Percentiles rank a stretch among this genome's conserved stretches.
These are phyloP conservation scores for Trypanosoma vivax DNA, from an alignment of 208 protist genomes.

Conservation along the genomic window DNA sequence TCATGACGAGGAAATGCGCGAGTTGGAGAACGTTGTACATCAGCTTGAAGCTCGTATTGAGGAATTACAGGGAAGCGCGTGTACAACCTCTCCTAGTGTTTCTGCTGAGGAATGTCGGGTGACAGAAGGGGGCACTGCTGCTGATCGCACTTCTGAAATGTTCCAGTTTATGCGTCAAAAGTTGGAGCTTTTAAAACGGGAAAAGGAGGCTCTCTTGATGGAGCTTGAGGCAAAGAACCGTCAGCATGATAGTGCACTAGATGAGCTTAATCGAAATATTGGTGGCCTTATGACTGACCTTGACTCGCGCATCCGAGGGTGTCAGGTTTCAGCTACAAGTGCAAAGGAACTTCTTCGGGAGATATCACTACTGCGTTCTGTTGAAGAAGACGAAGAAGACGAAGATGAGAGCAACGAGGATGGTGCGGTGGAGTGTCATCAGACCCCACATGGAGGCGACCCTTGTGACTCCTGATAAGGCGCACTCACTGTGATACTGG, in stretches of 20 bases:
- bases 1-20: constrained; percentile 18
- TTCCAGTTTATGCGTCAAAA: constrained; percentile 28
- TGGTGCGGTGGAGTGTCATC: neutral
- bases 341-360: constrained; percentile 34
- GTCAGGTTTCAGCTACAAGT: constrained; percentile 34
- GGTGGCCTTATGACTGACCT: constrained; percentile 35
- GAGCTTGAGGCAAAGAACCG: constrained; percentile 32
- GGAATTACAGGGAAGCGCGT: constrained; percentile 4
- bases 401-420: constrained; percentile 10
- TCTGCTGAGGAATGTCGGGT: too few species aligned
- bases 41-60: constrained; percentile 7
- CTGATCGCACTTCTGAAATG: constrained; percentile 12
- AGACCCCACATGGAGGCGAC: neutral
- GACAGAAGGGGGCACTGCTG: neutral
- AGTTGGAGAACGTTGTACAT: constrained; percentile 16
- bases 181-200: constrained; percentile 48
- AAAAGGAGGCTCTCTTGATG: constrained; percentile 48
- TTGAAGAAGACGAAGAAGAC: constrained; percentile 12
- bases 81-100: neutral
- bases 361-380: constrained; percentile 37
- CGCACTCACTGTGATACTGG: too few species aligned
- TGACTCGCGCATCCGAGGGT: constrained; percentile 30
- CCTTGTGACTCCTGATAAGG: too few species aligned
- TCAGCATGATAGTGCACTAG: constrained; percentile 23
- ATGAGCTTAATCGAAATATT: constrained; percentile 37